These are phyloP conservation scores for Taphrina communis DNA, from an alignment of 1,139 yeast genomes.

Conservation along the genomic window DNA sequence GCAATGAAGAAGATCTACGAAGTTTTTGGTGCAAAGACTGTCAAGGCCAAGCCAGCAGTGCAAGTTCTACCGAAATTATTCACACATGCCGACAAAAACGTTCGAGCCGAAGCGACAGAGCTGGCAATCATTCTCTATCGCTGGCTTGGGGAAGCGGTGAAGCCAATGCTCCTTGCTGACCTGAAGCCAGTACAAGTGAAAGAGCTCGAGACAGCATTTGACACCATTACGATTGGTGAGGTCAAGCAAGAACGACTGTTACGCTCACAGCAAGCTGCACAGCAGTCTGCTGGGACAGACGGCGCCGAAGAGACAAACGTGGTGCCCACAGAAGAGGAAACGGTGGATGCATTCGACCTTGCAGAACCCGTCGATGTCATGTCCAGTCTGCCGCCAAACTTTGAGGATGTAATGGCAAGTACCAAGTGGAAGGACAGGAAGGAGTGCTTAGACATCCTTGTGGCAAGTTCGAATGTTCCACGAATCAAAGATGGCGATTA, in stretches of 20 bases:
- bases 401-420: slow-evolving; percentile 62
- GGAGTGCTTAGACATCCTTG: slow-evolving; percentile 76
- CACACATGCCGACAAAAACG: slow-evolving; percentile 85
- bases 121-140: slow-evolving; percentile 73
- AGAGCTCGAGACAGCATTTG: slow-evolving; percentile 75
- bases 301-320: slow-evolving; percentile 47
- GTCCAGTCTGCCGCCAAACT: slow-evolving; percentile 67
- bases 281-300: slow-evolving; percentile 45
- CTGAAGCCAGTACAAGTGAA: slow-evolving; percentile 92
- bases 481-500: slow-evolving; percentile 70
- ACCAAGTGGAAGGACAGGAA: slow-evolving; percentile 91
- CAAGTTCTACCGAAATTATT: slow-evolving; percentile 71
- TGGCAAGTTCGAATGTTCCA: slow-evolving; percentile 58
- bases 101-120: slow-evolving; percentile 76
- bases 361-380: slow-evolving; percentile 67
- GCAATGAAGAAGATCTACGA: slow-evolving; percentile 64
- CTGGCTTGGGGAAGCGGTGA: slow-evolving; percentile 75
- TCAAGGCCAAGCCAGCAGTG: slow-evolving; percentile 66
- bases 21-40: slow-evolving; percentile 72
- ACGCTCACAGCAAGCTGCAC: slow-evolving; percentile 58
- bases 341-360: slow-evolving; percentile 62
- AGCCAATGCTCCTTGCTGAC: slow-evolving; percentile 65
- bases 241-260: slow-evolving; percentile 67
- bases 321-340: slow-evolving; percentile 49
- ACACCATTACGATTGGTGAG: slow-evolving; percentile 56